phyloP scores from a whole-genome alignment of 1,284 basidiomycete genomes.

The Leccinum insigne region DNA sequence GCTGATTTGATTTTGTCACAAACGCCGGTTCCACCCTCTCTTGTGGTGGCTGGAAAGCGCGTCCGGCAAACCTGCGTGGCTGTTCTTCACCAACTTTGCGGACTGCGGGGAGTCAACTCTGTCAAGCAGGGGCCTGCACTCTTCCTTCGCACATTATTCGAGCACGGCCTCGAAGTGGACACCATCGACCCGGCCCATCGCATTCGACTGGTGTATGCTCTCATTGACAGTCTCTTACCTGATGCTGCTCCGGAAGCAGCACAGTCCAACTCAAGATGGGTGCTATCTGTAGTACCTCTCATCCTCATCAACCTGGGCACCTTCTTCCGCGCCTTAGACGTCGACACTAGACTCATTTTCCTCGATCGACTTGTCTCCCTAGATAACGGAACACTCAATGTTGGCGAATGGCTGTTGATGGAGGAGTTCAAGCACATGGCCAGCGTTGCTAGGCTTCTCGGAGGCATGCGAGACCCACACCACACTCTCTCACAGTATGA shows the following conservation, averaged over 20 bases:
- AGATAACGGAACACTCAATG: conserved; percentile 55
- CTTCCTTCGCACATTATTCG: conserved; percentile 55
- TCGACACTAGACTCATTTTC: conserved; percentile 52
- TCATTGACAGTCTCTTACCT: conserved; percentile 62
- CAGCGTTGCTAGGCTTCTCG: conserved; percentile 39
- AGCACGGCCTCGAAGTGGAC: conserved; percentile 40
- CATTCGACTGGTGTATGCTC: conserved; percentile 51
- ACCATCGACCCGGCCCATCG: conserved; percentile 56
- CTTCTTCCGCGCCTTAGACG: conserved; percentile 59
- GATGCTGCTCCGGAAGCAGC: conserved; percentile 23
- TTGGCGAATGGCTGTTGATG: conserved; percentile 70
- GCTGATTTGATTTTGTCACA: conserved; percentile 47
- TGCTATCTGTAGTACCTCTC: conserved; percentile 54
- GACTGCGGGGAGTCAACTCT: conserved; percentile 37
- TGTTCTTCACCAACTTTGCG: conserved; percentile 44
- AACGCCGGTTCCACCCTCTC: conserved; percentile 22
- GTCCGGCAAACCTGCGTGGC: conserved; percentile 52
- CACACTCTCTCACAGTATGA: conserved; percentile 34
- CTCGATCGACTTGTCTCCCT: conserved; percentile 55
- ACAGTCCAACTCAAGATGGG: conserved; percentile 44
- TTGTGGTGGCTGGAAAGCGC: conserved; percentile 13
- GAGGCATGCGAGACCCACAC: conserved; percentile 31
- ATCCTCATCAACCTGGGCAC: conserved; percentile 51
- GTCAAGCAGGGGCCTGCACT: conserved; percentile 41
- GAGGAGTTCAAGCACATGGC: conserved; percentile 55